Evolutionary conservation across 129 eudicot species (phyloP), one percentile per base, ranked within the genome.

Genomic region (Oenanthe sinensis): DNA sequence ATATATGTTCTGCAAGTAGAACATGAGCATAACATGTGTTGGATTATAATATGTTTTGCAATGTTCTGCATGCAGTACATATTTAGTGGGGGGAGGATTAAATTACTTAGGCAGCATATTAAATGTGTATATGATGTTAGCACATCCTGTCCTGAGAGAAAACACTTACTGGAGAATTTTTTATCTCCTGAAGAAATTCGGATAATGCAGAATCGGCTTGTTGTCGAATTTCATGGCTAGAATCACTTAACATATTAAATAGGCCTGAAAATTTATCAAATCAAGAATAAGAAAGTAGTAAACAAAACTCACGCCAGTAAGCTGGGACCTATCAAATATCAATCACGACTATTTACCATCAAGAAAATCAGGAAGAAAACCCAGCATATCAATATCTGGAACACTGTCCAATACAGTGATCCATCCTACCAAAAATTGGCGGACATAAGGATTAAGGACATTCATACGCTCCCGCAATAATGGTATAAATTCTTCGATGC

Each of bases 361-460:
- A 84, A 95, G 98, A 85, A 95, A 95, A 95, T 95, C 97, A 77
- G 98, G 98, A 86, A 95, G 98, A 82, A 91, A 95, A 42, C 98
- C 98, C 65, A 95, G 85, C 96, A 91, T 95, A 79, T 95, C 98
- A 43, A 95, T 91, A 79, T 91, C 98, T 22, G 97, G 98, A 84
- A 95, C 98, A 86, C 98, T 91, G 82, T 95, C 97, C 79, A 95
- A 87, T 75, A 95, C 97, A 36, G 97, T 91, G 86, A 95, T 95
- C 98, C 98, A 95, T 67, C 97, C 96, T 22, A 95, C 97, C 90
- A 95, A 82, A 84, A 95, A 95, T 58, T 91, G 96, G 84, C 98
- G 98, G 46, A 95, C 98, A 83, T 88, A 91, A 30, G 98, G 98
- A 83, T 90, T 95, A 40, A 95, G 85, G 84, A 95, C 94, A 83